Base-by-base conservation (phyloP, 441 rosid species). In the Erodium chrysanthum region DNA sequence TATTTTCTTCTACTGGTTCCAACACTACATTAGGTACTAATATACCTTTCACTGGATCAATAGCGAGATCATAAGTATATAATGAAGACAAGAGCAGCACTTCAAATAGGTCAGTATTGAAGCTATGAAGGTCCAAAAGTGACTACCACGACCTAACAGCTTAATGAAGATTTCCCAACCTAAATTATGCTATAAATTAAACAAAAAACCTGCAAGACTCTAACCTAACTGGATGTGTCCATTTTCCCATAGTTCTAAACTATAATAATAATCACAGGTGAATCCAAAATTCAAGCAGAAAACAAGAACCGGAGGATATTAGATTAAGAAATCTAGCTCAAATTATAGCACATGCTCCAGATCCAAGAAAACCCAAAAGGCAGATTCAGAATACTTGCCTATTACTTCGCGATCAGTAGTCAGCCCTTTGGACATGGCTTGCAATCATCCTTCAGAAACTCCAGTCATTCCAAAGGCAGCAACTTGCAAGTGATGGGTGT, bases 381-480 rank as follows among this genome's bases (percentile, higher is more conserved):
- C 74, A 81, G 68, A 78, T 77, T 74, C 77, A 84, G 82, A 82
- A 73, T 79, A 84, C 90, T 78, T 86, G 90, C 86, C 85, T 84
- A 84, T 74, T 25, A 71, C 61, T 71, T 61, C 50, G 50, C 17
- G 71, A 66, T 76, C 75, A 68, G 80, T 23, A 27, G 78, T 50
- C 76, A 46, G 73, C 80, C 68, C 71, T 81, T 66, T 12, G 64
- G 71, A 71, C 66, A 73, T 29, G 58, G 77, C 79, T 74, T 62
- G 83, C 59, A 75, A 72, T 67, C 65, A 64, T 78, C 78, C 76
- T 74, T 72, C 73, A 50, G 61, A 72, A 67, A 74, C 37, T 69
- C 70, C 68, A 29, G 42, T 48, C 73, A 70, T 68, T 71, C 67
- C 68, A 69, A 75, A 22, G 76, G 18, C 25, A 81, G 76, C 73